Conservation (phyloP, 768 basidiomycete genomes). For the Xerocomus potaroensis region DNA sequence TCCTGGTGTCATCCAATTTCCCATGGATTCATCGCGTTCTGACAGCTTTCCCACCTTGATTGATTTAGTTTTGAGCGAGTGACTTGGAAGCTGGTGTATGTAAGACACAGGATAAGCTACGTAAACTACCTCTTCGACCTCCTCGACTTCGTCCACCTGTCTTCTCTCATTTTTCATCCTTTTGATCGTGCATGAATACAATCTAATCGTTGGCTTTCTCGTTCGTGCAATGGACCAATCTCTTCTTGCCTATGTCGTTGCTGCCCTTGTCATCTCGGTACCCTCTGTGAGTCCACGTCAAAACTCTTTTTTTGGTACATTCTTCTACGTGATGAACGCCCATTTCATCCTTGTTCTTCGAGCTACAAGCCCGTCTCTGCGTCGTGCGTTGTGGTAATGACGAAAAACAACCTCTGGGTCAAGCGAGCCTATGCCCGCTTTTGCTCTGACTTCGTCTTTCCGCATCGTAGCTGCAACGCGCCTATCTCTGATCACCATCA, state of each 20-base stretch:
- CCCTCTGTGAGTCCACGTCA: conserved; percentile 26
- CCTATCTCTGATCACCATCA: conserved; percentile 18
- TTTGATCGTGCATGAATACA: conserved; percentile 7
- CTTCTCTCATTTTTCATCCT: neutral
- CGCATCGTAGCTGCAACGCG: no score
- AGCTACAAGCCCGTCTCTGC: conserved; percentile 52
- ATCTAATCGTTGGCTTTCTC: neutral
- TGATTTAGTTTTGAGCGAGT: no score
- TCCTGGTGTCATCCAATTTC: no score
- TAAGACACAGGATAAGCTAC: no score
- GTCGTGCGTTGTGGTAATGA: conserved; percentile 57
- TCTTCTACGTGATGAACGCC: conserved; percentile 60
- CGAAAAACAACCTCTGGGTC: conserved; percentile 51
- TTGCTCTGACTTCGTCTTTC: conserved; percentile 29
- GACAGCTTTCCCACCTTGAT: no score
- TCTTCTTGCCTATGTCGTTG: conserved; percentile 19
- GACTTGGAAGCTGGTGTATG: no score
- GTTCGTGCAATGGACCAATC: conserved; percentile 22
- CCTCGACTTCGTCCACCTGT: no score
- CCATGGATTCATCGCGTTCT: no score
- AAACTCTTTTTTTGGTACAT: neutral
- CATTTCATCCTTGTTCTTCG: conserved; percentile 93
- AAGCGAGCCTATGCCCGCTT: conserved; percentile 35
- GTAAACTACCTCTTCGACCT: no score
- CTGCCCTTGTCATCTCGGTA: conserved; percentile 20